Base-by-base conservation (phyloP, 2,329 filamentous ascomycete species). In the Leptographium flavum region DNA sequence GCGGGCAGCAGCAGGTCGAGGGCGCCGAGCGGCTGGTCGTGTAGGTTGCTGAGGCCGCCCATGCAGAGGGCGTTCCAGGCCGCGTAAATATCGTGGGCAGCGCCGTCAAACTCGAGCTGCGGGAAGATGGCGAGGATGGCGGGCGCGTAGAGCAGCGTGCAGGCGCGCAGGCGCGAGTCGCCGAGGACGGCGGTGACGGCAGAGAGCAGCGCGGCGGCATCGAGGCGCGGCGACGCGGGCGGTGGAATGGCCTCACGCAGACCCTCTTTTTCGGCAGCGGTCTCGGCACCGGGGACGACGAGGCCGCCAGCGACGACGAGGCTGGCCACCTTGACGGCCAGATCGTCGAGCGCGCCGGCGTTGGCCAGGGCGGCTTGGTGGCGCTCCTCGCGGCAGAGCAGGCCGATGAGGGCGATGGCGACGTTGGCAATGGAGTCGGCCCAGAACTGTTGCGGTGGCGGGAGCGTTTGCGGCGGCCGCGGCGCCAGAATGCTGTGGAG, bases 111-210 rank as follows among this genome's bases (percentile, higher is more conserved):
- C 37, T 74, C 72, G 33, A 73, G 62, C 37, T 70, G 68, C 3
- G 81, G 81, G 49, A 87, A 83, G 11, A 84, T 73, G 19, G 80
- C 75, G 46, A 84, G 63, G 35, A 87, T 76, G 0, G 77, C 72
- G 2, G 81, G 81, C 1, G 82, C 81, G 48, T 74, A 80, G 37
- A 82, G 63, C 41, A 85, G 71, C 54, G 85, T 75, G 51, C 81
- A 81, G 10, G 85, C 80, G 45, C 87, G 76, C 60, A 81, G 84
- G 53, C 80, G 81, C 1, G 90, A 95, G 54, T 85, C 77, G 49
- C 79, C 74, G 42, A 94, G 74, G 40, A 95, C 82, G 39, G 79
- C 73, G 19, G 79, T 73, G 42, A 94, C 75, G 0, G 88, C 85
- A 50, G 87, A 81, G 7, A 96, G 64, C 17, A 94, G 74, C 10